phyloP scores from a whole-genome alignment of 176 grass and related monocot species.

The Tuctoria greenei region DNA sequence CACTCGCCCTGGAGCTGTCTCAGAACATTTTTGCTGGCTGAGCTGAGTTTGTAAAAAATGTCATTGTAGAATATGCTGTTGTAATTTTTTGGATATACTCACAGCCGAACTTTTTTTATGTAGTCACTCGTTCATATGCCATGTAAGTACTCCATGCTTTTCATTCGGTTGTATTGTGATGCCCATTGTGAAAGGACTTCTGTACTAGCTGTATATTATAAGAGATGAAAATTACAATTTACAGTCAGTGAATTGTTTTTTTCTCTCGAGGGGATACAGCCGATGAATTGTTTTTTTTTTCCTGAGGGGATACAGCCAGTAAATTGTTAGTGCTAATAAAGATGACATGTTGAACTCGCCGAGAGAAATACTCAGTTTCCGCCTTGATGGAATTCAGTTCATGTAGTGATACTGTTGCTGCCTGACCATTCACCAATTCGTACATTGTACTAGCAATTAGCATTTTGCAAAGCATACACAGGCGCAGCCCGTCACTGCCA shows the following conservation, averaged over 20 bases:
- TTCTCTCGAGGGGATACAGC: no score
- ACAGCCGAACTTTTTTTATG: not conserved
- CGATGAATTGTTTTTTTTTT: no score
- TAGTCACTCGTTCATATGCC: not conserved
- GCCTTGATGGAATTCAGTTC: not conserved
- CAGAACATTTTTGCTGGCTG: constrained; percentile 6
- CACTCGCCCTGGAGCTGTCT: not conserved
- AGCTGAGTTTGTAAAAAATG: constrained; percentile 36
- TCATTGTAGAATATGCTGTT: constrained; percentile 49
- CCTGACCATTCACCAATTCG: not conserved
- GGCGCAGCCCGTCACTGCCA: no score
- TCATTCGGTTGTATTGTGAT: constrained; percentile 23
- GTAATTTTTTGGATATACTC: constrained; percentile 27
- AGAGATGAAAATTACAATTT: not conserved
- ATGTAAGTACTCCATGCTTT: constrained; percentile 1
- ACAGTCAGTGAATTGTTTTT: not conserved
- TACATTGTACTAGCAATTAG: not conserved
- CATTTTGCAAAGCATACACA: not conserved
- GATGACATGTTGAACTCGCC: not conserved
- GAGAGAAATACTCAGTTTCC: not conserved
- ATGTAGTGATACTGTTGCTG: not conserved
- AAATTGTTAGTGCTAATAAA: not conserved
- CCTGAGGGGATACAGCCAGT: not conserved
- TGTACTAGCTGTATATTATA: not conserved
- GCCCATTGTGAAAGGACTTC: not conserved